These are phyloP conservation scores for Olyra latifolia DNA, from an alignment of 176 grass and related monocot species.

Conservation along the genomic window DNA sequence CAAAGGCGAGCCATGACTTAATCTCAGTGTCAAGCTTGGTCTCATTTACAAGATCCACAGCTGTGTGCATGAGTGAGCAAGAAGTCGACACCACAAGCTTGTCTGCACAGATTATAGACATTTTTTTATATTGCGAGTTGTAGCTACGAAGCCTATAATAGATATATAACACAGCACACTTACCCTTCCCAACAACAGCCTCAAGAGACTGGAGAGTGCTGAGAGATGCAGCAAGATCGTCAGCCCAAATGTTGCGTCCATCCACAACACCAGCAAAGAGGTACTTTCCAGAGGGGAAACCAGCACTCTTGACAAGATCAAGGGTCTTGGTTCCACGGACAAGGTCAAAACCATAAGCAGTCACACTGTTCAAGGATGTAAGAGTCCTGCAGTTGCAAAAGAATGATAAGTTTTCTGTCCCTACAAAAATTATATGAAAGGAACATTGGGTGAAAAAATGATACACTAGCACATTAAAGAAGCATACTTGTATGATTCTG, in stretches of 20 bases:
- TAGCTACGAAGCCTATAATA: slow-evolving; percentile 19
- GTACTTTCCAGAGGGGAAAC: slow-evolving; percentile 83
- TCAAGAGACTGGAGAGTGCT: slow-evolving; percentile 72
- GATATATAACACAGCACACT: slow-evolving; percentile 7
- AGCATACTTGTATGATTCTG: slow-evolving; percentile 80
- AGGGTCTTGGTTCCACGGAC: slow-evolving; percentile 77
- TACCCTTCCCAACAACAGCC: slow-evolving; percentile 86
- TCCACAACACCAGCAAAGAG: slow-evolving; percentile 95
- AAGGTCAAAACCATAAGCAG: slow-evolving; percentile 90
- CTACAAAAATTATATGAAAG: neutral
- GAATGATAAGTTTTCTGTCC: neutral
- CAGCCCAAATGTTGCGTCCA: slow-evolving; percentile 96
- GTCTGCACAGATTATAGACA: slow-evolving; percentile 47
- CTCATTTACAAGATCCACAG: slow-evolving; percentile 91
- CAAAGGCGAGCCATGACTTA: slow-evolving; percentile 93
- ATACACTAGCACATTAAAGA: neutral
- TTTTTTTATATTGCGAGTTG: neutral
- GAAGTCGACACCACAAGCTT: slow-evolving; percentile 94
- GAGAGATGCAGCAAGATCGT: slow-evolving; percentile 82
- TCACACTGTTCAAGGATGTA: slow-evolving; percentile 64
- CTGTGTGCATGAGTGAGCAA: slow-evolving; percentile 93
- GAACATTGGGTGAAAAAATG: neutral
- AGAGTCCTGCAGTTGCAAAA: slow-evolving; percentile 62
- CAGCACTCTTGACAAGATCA: slow-evolving; percentile 73
- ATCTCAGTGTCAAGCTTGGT: slow-evolving; percentile 86